A percentile compares a stretch with the other conserved stretches of the same genome.
phyloP scores from a whole-genome alignment of 2,329 filamentous ascomycete species.

The Colletotrichum liriopes region DNA sequence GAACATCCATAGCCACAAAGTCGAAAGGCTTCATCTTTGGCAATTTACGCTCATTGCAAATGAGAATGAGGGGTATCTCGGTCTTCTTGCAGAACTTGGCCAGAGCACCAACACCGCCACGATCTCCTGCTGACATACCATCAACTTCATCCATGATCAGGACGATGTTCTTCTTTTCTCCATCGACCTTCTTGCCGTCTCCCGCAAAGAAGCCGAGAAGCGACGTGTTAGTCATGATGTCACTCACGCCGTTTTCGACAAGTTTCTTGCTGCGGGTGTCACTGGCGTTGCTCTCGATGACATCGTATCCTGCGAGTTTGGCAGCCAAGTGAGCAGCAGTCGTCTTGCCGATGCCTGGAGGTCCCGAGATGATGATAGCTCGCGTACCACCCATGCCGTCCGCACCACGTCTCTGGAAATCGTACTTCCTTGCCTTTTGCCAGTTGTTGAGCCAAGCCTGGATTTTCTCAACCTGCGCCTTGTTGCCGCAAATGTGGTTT shows the following conservation, averaged over 20 bases:
- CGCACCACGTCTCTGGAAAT: constrained; percentile 86
- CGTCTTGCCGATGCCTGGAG: constrained; percentile 97
- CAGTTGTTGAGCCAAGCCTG: constrained; percentile 90
- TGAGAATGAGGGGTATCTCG: constrained; percentile 93
- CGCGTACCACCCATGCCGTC: constrained; percentile 88
- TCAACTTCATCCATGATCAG: constrained; percentile 99
- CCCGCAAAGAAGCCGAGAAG: constrained; percentile 91
- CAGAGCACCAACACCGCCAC: constrained; percentile 93
- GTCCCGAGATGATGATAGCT: constrained; percentile 95
- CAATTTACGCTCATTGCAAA: constrained; percentile 93
- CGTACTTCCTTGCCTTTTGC: constrained; percentile 81
- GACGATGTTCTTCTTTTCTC: constrained; percentile 91
- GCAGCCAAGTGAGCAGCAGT: constrained; percentile 96
- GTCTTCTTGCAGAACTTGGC: constrained; percentile 97
- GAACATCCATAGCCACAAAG: constrained; percentile 84
- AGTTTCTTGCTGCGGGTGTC: constrained; percentile 97
- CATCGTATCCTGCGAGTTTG: constrained; percentile 92
- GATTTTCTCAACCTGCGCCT: constrained; percentile 89
- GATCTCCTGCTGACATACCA: constrained; percentile 97
- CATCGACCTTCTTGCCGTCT: constrained; percentile 85
- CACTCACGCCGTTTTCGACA: constrained; percentile 88
- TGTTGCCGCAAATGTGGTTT: constrained; percentile 95
- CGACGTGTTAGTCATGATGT: constrained; percentile 94
- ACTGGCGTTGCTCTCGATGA: constrained; percentile 95
- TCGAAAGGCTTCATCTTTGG: constrained; percentile 99